Evolutionary conservation across 257 asterid species (phyloP).

Genomic region (Anisodus acutangulus): DNA sequence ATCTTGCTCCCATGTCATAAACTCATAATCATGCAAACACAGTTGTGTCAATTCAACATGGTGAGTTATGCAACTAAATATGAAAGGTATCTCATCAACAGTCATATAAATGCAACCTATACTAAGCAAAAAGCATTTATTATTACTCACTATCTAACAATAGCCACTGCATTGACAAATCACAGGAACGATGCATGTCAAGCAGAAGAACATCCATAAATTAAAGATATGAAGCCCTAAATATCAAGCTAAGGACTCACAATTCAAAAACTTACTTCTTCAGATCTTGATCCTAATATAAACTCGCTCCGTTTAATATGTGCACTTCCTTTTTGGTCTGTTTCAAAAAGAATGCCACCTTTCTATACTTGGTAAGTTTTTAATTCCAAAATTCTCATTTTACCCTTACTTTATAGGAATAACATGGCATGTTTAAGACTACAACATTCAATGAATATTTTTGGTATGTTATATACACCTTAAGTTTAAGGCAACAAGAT

Average conservation of each 20-base stretch:
- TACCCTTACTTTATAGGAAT: background rate
- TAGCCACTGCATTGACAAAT: background rate
- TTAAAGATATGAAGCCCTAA: background rate
- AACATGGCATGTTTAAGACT: background rate
- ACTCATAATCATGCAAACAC: background rate
- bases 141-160: background rate
- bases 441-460: background rate
- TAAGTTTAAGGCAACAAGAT: background rate
- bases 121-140: background rate
- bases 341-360: too few species aligned
- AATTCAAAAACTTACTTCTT: background rate
- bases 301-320: background rate
- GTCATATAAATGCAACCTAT: background rate
- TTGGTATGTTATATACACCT: conserved; percentile 9
- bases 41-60: background rate
- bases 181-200: background rate
- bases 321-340: background rate
- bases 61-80: background rate
- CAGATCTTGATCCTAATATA: background rate
- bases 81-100: background rate
- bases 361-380: too few species aligned
- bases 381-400: too few species aligned
- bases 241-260: background rate
- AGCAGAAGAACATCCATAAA: background rate
- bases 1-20: background rate